Evolutionary conservation across 2,329 filamentous ascomycete species (phyloP).

Genomic region (Ustilaginoidea virens): DNA sequence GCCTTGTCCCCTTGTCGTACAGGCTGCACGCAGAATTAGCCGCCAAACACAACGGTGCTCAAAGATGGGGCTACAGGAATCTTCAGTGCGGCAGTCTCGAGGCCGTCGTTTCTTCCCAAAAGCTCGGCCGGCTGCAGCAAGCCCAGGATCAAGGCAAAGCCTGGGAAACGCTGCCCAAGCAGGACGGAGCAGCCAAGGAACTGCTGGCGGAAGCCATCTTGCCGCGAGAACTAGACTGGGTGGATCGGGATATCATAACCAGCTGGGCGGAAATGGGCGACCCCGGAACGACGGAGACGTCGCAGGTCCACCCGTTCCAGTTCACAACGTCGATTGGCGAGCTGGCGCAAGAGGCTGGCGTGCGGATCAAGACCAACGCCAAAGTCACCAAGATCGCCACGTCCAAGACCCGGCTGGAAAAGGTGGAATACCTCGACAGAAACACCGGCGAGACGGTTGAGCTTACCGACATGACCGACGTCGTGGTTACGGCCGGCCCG

Average conservation of each 20-base stretch:
- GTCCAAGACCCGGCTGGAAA: constrained; percentile 33
- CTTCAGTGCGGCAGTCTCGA: constrained; percentile 54
- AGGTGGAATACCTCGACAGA: constrained; percentile 44
- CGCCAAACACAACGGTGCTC: constrained; percentile 62
- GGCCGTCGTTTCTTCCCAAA: constrained; percentile 20
- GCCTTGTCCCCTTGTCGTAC: constrained; percentile 76
- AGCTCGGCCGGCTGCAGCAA: constrained; percentile 15
- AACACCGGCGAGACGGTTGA: constrained; percentile 17
- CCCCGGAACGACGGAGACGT: constrained; percentile 55
- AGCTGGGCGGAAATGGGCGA: constrained; percentile 70
- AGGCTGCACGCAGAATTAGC: constrained; percentile 70
- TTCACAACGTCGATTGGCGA: constrained; percentile 78
- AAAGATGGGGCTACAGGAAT: constrained; percentile 74
- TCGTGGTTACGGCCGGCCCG: constrained; percentile 41
- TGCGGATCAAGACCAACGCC: constrained; percentile 49
- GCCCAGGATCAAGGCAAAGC: constrained; percentile 20
- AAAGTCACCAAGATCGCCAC: constrained; percentile 53
- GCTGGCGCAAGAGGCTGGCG: constrained; percentile 55
- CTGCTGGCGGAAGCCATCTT: constrained; percentile 43
- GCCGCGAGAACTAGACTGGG: constrained; percentile 73
- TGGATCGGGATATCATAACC: constrained; percentile 49
- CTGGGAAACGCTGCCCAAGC: constrained; percentile 49
- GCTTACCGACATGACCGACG: constrained; percentile 33
- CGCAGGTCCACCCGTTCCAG: constrained; percentile 83
- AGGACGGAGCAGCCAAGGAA: constrained; percentile 30